phyloP scores from a whole-genome alignment of 371 early-diverging fungal genomes.

The Entomophthora muscae region DNA sequence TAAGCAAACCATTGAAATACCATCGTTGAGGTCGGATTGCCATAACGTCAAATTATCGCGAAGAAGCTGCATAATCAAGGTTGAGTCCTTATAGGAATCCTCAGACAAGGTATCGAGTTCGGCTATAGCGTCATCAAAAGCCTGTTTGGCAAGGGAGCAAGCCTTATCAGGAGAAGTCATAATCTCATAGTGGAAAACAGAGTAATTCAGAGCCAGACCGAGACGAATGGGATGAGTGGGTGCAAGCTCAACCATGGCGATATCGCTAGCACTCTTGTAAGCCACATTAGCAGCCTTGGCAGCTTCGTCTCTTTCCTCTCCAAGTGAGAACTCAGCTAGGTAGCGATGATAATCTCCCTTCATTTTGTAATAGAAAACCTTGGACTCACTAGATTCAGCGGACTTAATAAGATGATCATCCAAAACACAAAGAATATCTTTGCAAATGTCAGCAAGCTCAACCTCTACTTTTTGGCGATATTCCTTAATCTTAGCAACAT shows the following conservation, averaged over 20 bases:
- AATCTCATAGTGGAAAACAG: slow-evolving; percentile 89
- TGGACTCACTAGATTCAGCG: slow-evolving; percentile 54
- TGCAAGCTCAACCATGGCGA: slow-evolving; percentile 50
- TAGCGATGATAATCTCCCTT: slow-evolving; percentile 69
- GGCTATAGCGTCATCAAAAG: slow-evolving; percentile 76
- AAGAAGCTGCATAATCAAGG: slow-evolving; percentile 80
- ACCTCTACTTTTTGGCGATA: slow-evolving; percentile 58
- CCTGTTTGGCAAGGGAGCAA: slow-evolving; percentile 67
- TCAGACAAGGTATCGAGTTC: slow-evolving; percentile 69
- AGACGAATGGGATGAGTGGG: slow-evolving; percentile 79
- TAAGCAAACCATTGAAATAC: background rate
- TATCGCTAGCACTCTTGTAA: slow-evolving; percentile 61
- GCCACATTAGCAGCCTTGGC: slow-evolving; percentile 49
- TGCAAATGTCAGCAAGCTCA: slow-evolving; percentile 61
- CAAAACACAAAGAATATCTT: slow-evolving; percentile 59
- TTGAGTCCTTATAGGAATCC: slow-evolving; percentile 76
- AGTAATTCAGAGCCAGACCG: slow-evolving; percentile 82
- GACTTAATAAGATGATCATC: slow-evolving; percentile 43
- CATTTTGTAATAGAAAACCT: slow-evolving; percentile 88
- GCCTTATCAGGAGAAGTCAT: slow-evolving; percentile 60
- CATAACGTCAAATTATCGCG: slow-evolving; percentile 82
- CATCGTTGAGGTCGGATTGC: slow-evolving; percentile 48
- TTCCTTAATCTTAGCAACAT: slow-evolving; percentile 45
- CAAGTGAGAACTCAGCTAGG: slow-evolving; percentile 65
- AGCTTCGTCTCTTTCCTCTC: slow-evolving; percentile 45